phyloP scores from a whole-genome alignment of 148 eudicot species.

The Rhododendron williamsianum region DNA sequence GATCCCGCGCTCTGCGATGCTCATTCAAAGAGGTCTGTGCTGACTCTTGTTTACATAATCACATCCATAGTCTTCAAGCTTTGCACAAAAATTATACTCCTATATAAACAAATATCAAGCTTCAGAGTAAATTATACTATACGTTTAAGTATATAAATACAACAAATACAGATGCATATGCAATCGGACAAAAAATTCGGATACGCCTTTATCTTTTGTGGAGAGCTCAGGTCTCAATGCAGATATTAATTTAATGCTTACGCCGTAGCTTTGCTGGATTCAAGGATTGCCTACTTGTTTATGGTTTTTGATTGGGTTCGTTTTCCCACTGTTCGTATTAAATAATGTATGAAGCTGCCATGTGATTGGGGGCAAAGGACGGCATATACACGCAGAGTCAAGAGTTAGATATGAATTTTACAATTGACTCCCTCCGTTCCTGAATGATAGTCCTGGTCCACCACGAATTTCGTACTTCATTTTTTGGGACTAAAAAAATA shows the following conservation, averaged over 20 bases:
- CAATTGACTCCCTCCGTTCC: background rate
- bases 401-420: background rate
- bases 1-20: background rate
- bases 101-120: background rate
- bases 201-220: background rate
- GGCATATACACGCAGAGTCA: background rate
- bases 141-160: background rate
- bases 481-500: background rate
- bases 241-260: background rate
- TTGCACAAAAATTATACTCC: background rate
- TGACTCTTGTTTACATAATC: background rate
- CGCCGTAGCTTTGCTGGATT: background rate
- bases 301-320: background rate
- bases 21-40: slow-evolving; percentile 1
- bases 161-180: background rate
- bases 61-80: background rate
- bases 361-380: background rate
- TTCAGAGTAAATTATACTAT: background rate
- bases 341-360: background rate
- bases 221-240: background rate
- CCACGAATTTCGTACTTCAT: background rate
- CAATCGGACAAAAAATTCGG: background rate
- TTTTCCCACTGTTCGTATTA: background rate
- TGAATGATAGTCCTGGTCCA: background rate
- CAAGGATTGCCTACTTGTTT: background rate